Percentiles rank a stretch among this genome's conserved stretches.
Evolutionary conservation across 805 yeast genomes (phyloP).

Genomic region (Metschnikowia koreensis): DNA sequence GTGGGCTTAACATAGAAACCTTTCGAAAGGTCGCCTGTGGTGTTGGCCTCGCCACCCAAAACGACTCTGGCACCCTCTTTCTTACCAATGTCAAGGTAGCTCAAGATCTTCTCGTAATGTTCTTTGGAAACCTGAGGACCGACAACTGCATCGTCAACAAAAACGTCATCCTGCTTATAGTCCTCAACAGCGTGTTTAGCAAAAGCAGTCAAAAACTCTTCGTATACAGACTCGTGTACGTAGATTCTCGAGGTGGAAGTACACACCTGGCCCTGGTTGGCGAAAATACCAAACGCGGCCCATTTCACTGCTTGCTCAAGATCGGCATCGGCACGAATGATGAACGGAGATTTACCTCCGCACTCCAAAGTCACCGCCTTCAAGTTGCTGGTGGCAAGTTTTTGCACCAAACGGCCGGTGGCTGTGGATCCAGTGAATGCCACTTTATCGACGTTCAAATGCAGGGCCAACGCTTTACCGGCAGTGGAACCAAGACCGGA

Average conservation of each 20-base stretch:
- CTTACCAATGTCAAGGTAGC: conserved; percentile 43
- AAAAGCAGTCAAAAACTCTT: conserved; percentile 47
- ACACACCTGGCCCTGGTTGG: conserved; percentile 67
- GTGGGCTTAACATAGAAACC: conserved; percentile 79
- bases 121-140: conserved; percentile 62
- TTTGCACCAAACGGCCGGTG: conserved; percentile 65
- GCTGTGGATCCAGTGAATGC: conserved; percentile 68
- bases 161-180: conserved; percentile 59
- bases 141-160: conserved; percentile 44
- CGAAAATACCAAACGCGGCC: conserved; percentile 64
- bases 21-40: conserved; percentile 36
- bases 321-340: conserved; percentile 63
- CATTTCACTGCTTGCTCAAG: conserved; percentile 64
- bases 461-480: conserved; percentile 65
- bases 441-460: conserved; percentile 54
- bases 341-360: conserved; percentile 70
- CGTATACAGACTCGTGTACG: conserved; percentile 56
- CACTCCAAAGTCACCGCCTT: conserved; percentile 68
- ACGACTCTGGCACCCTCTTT: conserved; percentile 44
- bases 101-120: conserved; percentile 54
- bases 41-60: conserved; percentile 41
- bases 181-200: conserved; percentile 44
- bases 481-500: conserved; percentile 69
- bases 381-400: conserved; percentile 57
- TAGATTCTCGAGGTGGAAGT: conserved; percentile 64